Base-by-base conservation (phyloP, 495 filamentous ascomycete species). In the Hyaloscypha variabilis region DNA sequence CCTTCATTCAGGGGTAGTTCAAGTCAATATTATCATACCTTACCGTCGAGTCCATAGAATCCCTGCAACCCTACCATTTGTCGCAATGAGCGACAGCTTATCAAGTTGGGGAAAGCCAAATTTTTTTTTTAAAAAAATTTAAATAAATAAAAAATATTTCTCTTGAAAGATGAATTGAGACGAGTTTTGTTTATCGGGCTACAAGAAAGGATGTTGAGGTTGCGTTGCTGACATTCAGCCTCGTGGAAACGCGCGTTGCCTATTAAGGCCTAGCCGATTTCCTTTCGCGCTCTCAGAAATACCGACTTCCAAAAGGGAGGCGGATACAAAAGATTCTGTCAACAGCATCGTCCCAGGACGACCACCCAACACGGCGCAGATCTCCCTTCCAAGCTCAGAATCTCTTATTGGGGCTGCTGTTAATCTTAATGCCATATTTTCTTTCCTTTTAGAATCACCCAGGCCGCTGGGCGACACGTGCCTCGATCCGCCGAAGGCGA, bases 381-480 rank as follows among this genome's bases (percentile, higher is more conserved):
- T 46, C 39, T 46, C 17, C 39, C 39, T 11, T 8, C 19, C 39
- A 46, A 46, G 13, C 39, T 46, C 17, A 46, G 39, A 46, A 17
- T 46, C 10, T 46, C 17, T 46, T 46, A 46, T 46, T 46, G 39
- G 39, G 39, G 39, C 39, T 46, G 39, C 39, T 46, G 39, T 46
- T 46, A 17, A 63, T 50, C 52, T 71, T 65, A 29, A 71, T 71
- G 68, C 34, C 42, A 39, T 31, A 46, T 10, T 21, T 57, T 31
- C 23, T 29, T 10, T 39, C 8, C 42, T 60, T 8, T 17, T 71
- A 29, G 67, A 60, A 58, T 31, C 56, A 34, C 54, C 46, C 52
- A 58, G 54, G 36, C 26, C 54, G 53, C 64, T 62, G 60, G 65
- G 66, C 60, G 67, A 69, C 67, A 53, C 61, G 63, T 56, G 53